These are phyloP conservation scores for Singerocomus inundabilis DNA, from an alignment of 1,284 basidiomycete species.

Conservation along the genomic window DNA sequence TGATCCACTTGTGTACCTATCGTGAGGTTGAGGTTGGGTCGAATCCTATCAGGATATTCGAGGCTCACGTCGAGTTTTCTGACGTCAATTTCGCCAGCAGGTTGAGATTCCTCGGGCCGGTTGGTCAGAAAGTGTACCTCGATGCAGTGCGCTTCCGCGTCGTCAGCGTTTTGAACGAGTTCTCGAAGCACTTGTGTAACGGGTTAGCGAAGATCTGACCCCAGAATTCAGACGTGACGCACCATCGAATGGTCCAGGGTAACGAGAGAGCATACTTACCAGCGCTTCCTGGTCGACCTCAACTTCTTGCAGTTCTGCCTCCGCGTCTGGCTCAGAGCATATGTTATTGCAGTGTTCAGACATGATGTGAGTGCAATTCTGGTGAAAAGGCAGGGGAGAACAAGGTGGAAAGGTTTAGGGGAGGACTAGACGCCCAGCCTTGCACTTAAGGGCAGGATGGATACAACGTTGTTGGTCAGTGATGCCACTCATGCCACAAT, in stretches of 20 bases:
- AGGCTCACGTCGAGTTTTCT: conserved; percentile 1
- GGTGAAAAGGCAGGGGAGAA: too few relatives aligned
- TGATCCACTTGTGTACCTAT: conserved; percentile 59
- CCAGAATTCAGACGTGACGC: not conserved
- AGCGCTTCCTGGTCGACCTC: conserved; percentile 18
- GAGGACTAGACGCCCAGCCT: too few relatives aligned
- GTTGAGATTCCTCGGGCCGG: conserved; percentile 35
- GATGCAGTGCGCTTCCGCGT: conserved; percentile 77
- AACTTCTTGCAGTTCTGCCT: conserved; percentile 12
- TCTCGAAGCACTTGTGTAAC: conserved; percentile 73
- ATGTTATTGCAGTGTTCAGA: too few relatives aligned
- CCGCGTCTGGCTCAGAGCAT: too few relatives aligned
- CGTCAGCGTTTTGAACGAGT: conserved; percentile 92
- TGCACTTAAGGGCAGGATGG: too few relatives aligned
- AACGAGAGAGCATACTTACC: conserved; percentile 22
- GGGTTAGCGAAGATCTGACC: not conserved
- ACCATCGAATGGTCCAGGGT: conserved; percentile 25
- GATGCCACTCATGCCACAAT: too few relatives aligned
- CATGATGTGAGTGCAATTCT: too few relatives aligned
- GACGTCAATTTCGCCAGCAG: not conserved
- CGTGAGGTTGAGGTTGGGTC: not conserved
- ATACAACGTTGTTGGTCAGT: too few relatives aligned
- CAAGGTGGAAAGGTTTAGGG: too few relatives aligned
- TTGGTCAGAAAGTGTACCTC: conserved; percentile 79
- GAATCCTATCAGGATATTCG: not conserved